Base-by-base conservation (phyloP, 2,329 filamentous ascomycete species). In the Aschersonia sp. region DNA sequence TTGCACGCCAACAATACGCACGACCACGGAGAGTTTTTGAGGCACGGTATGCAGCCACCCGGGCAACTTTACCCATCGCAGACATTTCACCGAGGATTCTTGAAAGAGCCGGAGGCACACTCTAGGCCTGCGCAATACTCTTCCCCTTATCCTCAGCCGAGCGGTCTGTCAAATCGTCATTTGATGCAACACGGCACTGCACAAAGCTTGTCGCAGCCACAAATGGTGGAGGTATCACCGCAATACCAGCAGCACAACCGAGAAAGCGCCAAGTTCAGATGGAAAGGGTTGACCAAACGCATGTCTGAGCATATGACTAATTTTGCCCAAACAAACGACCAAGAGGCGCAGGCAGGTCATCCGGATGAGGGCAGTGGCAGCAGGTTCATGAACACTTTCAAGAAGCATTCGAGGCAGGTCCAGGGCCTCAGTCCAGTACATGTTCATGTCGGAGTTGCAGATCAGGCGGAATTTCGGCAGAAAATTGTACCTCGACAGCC, bases 281-380 rank as follows among this genome's bases (percentile, higher is more conserved):
- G 61, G 63, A 65, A 62, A 49, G 61, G 57, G 2, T 44, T 65
- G 20, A 61, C 48, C 48, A 63, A 57, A 32, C 57, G 61, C 35
- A 51, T 66, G 54, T 61, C 58, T 3, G 59, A 50, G 28, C 64
- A 66, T 45, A 52, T 56, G 45, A 47, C 51, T 2, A 53, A 54
- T 7, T 44, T 48, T 5, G 38, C 47, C 12, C 47, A 51, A 9
- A 44, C 55, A 6, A 47, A 9, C 4, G 7, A 31, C 12, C 4
- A 44, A 5, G 53, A 56, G 29, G 46, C 45, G 31, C 57, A 55
- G 45, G 30, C 48, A 4, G n/a, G 29, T 31, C 5, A 31, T 5
- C 40, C 40, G 9, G 57, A 59, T 5, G 54, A 51, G 9, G 51
- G 49, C 7, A 58, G 60, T 10, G 50, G 55, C 2, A 57, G 52